Percentiles rank a stretch among this genome's conserved stretches.
These are phyloP conservation scores for Kodamaea lidongshanica DNA, from an alignment of 805 yeast genomes.

Conservation along the genomic window DNA sequence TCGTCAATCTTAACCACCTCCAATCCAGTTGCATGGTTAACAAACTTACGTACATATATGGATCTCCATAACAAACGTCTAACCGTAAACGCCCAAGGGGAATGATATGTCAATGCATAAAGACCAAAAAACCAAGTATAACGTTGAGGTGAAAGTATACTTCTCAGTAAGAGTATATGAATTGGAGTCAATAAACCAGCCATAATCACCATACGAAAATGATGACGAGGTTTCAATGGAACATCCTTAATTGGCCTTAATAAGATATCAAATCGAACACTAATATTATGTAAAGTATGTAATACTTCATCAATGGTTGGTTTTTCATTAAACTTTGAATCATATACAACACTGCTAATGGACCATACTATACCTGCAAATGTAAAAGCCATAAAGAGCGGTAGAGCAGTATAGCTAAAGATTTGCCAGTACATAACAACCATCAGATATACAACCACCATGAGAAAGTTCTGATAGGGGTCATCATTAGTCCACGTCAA, in stretches of 20 bases:
- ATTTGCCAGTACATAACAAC: conserved; percentile 40
- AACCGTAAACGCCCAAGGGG: conserved; percentile 42
- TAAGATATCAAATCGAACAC: conserved; percentile 36
- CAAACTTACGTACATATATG: conserved; percentile 32
- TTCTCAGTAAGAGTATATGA: conserved; percentile 31
- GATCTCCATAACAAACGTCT: conserved; percentile 48
- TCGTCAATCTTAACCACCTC: conserved; percentile 7
- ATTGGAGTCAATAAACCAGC: conserved; percentile 38
- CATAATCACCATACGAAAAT: conserved; percentile 24
- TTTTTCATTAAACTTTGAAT: conserved; percentile 36
- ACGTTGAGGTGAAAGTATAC: conserved; percentile 27
- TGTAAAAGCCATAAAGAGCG: conserved; percentile 29
- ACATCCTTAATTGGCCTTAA: conserved; percentile 34
- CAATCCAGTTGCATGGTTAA: conserved; percentile 37
- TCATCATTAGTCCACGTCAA: conserved; percentile 54
- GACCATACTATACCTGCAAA: conserved; percentile 43
- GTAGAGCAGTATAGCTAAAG: conserved; percentile 32
- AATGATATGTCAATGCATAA: conserved; percentile 37
- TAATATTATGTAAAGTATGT: conserved; percentile 41
- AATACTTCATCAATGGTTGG: conserved; percentile 52
- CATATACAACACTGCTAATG: conserved; percentile 36
- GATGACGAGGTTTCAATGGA: conserved; percentile 21
- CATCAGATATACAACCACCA: conserved; percentile 33
- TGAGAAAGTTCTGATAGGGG: conserved; percentile 40
- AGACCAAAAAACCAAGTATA: conserved; percentile 34